Percentiles rank a stretch among this genome's conserved stretches.
These are phyloP conservation scores for Gossypioides kirkii DNA, from an alignment of 345 rosid species.

Conservation along the genomic window DNA sequence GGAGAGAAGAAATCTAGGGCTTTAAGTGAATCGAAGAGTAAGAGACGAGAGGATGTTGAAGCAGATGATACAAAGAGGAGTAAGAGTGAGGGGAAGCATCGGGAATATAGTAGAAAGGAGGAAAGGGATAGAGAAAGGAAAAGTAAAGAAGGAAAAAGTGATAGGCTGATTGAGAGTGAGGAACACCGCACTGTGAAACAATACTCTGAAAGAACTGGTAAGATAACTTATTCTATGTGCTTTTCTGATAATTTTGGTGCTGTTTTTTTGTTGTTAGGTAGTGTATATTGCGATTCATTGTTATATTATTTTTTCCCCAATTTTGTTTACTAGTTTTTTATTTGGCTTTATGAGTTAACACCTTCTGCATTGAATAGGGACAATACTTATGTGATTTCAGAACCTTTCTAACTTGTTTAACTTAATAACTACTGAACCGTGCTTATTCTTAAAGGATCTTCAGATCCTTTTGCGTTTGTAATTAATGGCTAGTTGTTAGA, in stretches of 20 bases:
- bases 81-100: conserved; percentile 60
- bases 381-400: neutral
- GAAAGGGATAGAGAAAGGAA: conserved; percentile 48
- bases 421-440: no score
- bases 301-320: neutral
- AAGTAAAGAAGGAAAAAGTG: conserved; percentile 53
- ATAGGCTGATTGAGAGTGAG: conserved; percentile 41
- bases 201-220: conserved; percentile 58
- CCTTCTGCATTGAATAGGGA: neutral
- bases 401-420: no score
- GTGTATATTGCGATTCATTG: neutral
- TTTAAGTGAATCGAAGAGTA: conserved; percentile 60
- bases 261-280: neutral
- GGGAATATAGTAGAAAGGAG: conserved; percentile 63
- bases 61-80: conserved; percentile 43
- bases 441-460: neutral
- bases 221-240: conserved; percentile 28
- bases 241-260: neutral
- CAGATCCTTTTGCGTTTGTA: neutral
- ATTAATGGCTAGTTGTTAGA: neutral
- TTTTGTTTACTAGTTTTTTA: neutral
- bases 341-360: neutral
- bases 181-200: conserved; percentile 39
- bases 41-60: conserved; percentile 49
- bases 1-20: conserved; percentile 56